A percentile compares a stretch with the other conserved stretches of the same genome.
These are phyloP conservation scores for Fraxinus xanthoxyloides DNA, from an alignment of 305 asterid genomes.

Conservation along the genomic window DNA sequence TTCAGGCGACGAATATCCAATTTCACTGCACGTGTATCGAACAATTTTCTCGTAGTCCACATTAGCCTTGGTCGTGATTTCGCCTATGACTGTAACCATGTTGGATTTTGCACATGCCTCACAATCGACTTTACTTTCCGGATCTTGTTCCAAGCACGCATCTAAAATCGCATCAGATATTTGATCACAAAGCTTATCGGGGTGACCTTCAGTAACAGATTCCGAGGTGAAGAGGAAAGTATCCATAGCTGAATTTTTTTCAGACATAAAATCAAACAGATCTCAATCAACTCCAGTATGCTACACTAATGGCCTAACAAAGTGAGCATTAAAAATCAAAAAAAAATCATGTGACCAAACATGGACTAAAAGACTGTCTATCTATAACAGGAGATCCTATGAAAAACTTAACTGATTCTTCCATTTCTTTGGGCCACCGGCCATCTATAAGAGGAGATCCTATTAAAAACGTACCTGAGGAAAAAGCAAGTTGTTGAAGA, in stretches of 20 bases:
- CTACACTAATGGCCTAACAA: not conserved
- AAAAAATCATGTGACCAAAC: too few relatives aligned
- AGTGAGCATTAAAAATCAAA: too few relatives aligned
- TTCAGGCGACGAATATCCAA: slow-evolving; percentile 20
- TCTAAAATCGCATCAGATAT: slow-evolving; percentile 30
- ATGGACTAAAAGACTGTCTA: too few relatives aligned
- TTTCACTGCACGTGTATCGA: slow-evolving; percentile 18
- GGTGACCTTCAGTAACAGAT: slow-evolving; percentile 33
- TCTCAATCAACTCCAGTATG: not conserved
- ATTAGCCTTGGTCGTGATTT: slow-evolving; percentile 27
- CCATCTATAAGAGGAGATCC: too few relatives aligned
- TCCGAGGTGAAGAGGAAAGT: slow-evolving; percentile 30
- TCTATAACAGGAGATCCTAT: too few relatives aligned
- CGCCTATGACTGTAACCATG: slow-evolving; percentile 23
- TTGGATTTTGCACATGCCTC: slow-evolving; percentile 19
- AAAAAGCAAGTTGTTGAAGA: not conserved
- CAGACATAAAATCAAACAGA: not conserved
- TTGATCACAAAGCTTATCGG: slow-evolving; percentile 34
- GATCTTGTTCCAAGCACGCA: slow-evolving; percentile 30
- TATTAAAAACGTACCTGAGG: not conserved
- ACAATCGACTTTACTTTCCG: slow-evolving; percentile 29
- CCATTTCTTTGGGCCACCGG: too few relatives aligned
- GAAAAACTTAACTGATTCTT: too few relatives aligned
- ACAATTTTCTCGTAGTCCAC: slow-evolving; percentile 22
- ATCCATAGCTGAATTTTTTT: slow-evolving; percentile 16